Base-by-base conservation (phyloP, 2,329 filamentous ascomycete genomes). In the Stromatinia cepivora region DNA sequence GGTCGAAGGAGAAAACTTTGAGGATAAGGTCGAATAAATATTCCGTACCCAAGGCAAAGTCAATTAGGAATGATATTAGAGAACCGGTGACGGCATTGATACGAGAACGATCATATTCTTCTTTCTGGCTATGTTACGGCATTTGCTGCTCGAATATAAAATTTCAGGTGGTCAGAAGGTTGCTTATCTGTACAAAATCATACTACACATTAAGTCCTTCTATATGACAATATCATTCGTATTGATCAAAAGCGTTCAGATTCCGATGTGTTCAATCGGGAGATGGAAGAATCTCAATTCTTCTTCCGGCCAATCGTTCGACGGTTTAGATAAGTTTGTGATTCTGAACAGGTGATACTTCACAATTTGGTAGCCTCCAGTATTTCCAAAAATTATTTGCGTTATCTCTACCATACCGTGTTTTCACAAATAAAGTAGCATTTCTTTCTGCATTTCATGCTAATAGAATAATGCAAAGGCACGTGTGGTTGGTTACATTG, bases 1-100 rank as follows among this genome's bases (percentile, higher is more conserved):
- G 76, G 94, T 99, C 73, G 93, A 93, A 80, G 95, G 95, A 79
- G 93, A 97, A 87, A 97, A 92, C 88, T 99, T 99, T 80, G 95
- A 99, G 87, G 91, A 89, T 84, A 97, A 97, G 85, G 93, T 78
- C 71, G 78, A 79, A 73, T 79, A 79, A 77, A 74, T 65, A 50
- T 67, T 17, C 50, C 64, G 15, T 15, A 67, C 52, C 45, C 17
- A 58, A 58, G 56, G 50, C 36, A 31, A 45, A 52, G 46, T 68
- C 57, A 25, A 62, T 25, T 66, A 42, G 53, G 67, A 65, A 53
- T 65, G 63, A 69, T 67, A 67, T 71, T 66, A 66, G 69, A 62
- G 63, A 62, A 69, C 64, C 58, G 53, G 71, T 48, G 67, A 66
- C 58, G 63, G 71, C 69, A 65, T 72, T 71, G 71, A 72, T 74